These are phyloP conservation scores for Venturia aucupariae DNA, from an alignment of 2,329 filamentous ascomycete genomes.

Conservation along the genomic window DNA sequence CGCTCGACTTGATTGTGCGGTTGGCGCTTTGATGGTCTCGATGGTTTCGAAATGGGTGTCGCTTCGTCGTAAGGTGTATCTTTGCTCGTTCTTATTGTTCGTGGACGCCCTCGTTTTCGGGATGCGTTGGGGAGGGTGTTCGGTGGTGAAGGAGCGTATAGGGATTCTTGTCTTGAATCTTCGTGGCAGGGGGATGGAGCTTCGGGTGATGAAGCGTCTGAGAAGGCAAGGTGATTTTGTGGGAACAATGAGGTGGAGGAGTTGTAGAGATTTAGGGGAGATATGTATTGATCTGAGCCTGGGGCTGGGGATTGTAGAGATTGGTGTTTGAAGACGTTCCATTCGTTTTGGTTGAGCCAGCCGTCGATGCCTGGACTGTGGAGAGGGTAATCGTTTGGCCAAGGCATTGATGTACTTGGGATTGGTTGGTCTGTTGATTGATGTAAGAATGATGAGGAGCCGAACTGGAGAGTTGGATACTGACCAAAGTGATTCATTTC, in stretches of 20 bases:
- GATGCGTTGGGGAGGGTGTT: not conserved
- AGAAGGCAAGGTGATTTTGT: not conserved
- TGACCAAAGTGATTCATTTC: not conserved
- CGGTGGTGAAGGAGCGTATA: not conserved
- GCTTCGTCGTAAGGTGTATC: not conserved
- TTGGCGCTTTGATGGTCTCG: conserved; percentile 15
- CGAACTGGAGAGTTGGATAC: not conserved
- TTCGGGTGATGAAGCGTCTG: not conserved
- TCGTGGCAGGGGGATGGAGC: not conserved
- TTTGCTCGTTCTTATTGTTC: not conserved
- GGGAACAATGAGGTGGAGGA: not conserved
- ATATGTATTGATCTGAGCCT: not conserved
- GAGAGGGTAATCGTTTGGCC: not conserved
- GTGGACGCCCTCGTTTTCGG: not conserved
- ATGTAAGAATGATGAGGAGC: not conserved
- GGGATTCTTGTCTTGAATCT: not conserved
- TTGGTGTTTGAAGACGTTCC: not conserved
- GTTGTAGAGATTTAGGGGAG: not conserved
- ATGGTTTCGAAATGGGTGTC: not conserved
- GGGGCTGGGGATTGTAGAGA: not conserved
- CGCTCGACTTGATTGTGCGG: conserved; percentile 30
- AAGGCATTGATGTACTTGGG: not conserved
- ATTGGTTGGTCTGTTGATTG: not conserved
- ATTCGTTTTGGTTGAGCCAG: conserved; percentile 1
- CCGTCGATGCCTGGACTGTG: not conserved